Conservation (phyloP, 371 early-diverging fungal genomes). For the Catenaria anguillulae region DNA sequence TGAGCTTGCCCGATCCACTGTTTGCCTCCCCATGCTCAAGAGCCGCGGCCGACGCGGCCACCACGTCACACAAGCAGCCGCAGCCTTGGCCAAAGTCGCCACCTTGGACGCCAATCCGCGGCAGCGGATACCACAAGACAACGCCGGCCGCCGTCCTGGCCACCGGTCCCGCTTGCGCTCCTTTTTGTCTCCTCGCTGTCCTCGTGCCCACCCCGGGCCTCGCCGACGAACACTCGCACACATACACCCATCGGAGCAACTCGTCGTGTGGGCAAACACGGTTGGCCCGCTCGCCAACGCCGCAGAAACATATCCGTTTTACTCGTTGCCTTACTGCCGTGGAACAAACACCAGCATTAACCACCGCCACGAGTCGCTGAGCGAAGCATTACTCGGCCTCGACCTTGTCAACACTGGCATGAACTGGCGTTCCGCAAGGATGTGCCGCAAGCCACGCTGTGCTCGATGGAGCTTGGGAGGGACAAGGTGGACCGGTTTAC, state of each 20-base stretch:
- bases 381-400: slow-evolving; percentile 66
- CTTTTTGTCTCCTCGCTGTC: slow-evolving; percentile 1
- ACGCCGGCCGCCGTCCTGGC: too few relatives aligned
- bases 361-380: slow-evolving; percentile 62
- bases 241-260: slow-evolving; percentile 34
- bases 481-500: slow-evolving; percentile 36
- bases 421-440: background rate
- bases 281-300: slow-evolving; percentile 43
- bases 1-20: too few relatives aligned
- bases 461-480: slow-evolving; percentile 15
- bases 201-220: background rate
- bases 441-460: slow-evolving; percentile 1
- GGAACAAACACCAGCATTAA: slow-evolving; percentile 40
- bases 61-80: too few relatives aligned
- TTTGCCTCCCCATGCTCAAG: too few relatives aligned
- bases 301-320: slow-evolving; percentile 65
- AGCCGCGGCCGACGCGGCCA: too few relatives aligned
- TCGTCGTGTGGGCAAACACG: slow-evolving; percentile 56
- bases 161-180: too few relatives aligned
- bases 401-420: slow-evolving; percentile 34
- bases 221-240: slow-evolving; percentile 4
- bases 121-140: too few relatives aligned
- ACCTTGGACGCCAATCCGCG: too few relatives aligned
- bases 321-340: slow-evolving; percentile 56
- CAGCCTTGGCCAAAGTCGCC: too few relatives aligned